Evolutionary conservation across 179 eudicot species (phyloP).

Genomic region (Nepenthes alata): DNA sequence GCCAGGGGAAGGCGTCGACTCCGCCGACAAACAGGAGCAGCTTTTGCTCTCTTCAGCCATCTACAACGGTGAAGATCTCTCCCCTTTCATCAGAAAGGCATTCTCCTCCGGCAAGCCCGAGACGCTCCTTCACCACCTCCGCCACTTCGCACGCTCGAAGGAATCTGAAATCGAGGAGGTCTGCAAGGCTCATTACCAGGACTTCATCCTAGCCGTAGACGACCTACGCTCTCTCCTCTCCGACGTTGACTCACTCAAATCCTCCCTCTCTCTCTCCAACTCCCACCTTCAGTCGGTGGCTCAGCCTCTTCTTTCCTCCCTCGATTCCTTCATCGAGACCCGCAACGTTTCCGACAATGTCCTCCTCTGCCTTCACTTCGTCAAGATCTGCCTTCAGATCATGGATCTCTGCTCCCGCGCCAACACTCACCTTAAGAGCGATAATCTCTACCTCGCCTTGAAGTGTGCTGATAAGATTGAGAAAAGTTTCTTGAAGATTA

Average conservation of each 20-base stretch:
- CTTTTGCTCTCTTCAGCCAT: conserved; percentile 77
- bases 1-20: conserved; percentile 20
- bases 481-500: conserved; percentile 18
- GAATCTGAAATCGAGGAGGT: conserved; percentile 83
- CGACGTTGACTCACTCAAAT: conserved; percentile 79
- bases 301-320: conserved; percentile 42
- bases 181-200: conserved; percentile 83
- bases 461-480: conserved; percentile 58
- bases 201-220: conserved; percentile 94
- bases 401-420: conserved; percentile 53
- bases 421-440: conserved; percentile 35
- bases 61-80: conserved; percentile 77
- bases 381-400: conserved; percentile 26
- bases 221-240: conserved; percentile 82
- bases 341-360: conserved; percentile 36
- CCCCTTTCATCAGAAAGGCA: conserved; percentile 69
- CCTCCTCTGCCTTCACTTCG: conserved; percentile 27
- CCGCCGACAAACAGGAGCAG: conserved; percentile 61
- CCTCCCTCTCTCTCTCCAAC: conserved; percentile 54
- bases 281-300: conserved; percentile 59
- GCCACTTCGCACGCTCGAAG: conserved; percentile 51
- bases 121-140: conserved; percentile 50
- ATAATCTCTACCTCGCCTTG: conserved; percentile 59
- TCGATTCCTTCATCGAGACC: conserved; percentile 50
- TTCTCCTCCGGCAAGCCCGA: conserved; percentile 78